These are phyloP conservation scores for Blechomonas ayalai DNA, from an alignment of 208 protist genomes.

Conservation along the genomic window DNA sequence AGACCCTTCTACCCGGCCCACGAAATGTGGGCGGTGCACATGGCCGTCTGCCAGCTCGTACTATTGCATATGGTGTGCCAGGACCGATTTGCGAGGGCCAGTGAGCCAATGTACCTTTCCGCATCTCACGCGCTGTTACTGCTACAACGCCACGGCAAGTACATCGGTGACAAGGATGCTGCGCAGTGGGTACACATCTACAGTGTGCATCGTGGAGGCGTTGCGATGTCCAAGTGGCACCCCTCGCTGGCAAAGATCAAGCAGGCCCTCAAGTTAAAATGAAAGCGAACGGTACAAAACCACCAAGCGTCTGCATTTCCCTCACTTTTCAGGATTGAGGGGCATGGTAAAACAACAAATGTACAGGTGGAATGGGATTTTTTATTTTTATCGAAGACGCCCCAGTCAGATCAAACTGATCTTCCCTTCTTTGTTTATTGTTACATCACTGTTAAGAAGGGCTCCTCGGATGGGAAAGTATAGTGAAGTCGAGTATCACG, in stretches of 20 bases:
- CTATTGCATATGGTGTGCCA: slow-evolving; percentile 32
- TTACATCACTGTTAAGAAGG: no score
- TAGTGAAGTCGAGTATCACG: no score
- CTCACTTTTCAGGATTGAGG: neutral
- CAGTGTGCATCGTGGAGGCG: slow-evolving; percentile 26
- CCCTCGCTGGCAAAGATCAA: slow-evolving; percentile 46
- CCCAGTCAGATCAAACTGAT: no score
- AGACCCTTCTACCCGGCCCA: slow-evolving; percentile 60
- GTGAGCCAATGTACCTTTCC: slow-evolving; percentile 12
- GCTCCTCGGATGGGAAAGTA: no score
- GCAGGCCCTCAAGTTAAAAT: slow-evolving; percentile 24
- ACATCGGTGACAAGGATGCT: slow-evolving; percentile 26
- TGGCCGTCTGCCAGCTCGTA: slow-evolving; percentile 53
- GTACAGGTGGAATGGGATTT: neutral
- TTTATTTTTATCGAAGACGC: no score
- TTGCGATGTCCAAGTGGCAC: slow-evolving; percentile 18
- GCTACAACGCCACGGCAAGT: slow-evolving; percentile 51
- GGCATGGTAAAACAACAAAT: slow-evolving; percentile 1
- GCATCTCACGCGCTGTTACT: slow-evolving; percentile 27
- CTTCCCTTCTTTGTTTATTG: slow-evolving; percentile 4
- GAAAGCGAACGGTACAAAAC: no score
- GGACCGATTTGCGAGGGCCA: slow-evolving; percentile 10
- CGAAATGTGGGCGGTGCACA: slow-evolving; percentile 77
- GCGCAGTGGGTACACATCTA: slow-evolving; percentile 42
- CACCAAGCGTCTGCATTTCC: no score